Base-by-base conservation (phyloP, 2,329 filamentous ascomycete species). In the Colletotrichum tropicale region DNA sequence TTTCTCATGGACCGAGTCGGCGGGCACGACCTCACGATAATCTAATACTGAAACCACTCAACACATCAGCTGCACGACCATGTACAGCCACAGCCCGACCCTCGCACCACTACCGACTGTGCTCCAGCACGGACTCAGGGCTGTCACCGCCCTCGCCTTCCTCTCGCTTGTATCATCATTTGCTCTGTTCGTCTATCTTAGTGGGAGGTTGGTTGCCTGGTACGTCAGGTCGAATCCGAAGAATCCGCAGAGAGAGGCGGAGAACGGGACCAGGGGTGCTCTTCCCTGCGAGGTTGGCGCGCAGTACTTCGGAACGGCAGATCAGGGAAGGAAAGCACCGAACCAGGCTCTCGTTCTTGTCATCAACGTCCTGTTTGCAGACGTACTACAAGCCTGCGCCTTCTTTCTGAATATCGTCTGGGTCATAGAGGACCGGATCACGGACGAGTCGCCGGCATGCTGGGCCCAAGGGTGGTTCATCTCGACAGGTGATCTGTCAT, bases 301-400 rank as follows among this genome's bases (percentile, higher is more conserved):
- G 5, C 71, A 64, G 61, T 70, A 70, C 48, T 43, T 61, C 24
- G 71, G 76, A 21, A 74, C 76, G 6, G 73, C 72, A 6, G 68
- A 43, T 3, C 56, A 24, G 18, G 9, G 36, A 13, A 58, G 66
- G 5, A 64, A 43, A 9, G 74, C 85, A 6, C 74, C 74, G 36
- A 92, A 91, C 76, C 91, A 93, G 80, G 92, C 91, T 78, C 84
- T 92, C 26, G 84, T 92, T 6, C 84, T 93, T 6, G 88, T 92
- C 71, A 89, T 90, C 82, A 92, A 92, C 80, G 87, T 92, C 9
- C 83, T 92, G 5, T 82, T 91, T 68, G 90, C 91, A 36, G 91
- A 93, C 79, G 85, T 91, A 12, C 88, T 91, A 78, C 91, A 92
- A 80, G 85, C 89, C 7, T 78, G 87, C 5, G 87, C 89, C 2